These are phyloP conservation scores for Pugionium cornutum DNA, from an alignment of 345 rosid genomes.

Conservation along the genomic window DNA sequence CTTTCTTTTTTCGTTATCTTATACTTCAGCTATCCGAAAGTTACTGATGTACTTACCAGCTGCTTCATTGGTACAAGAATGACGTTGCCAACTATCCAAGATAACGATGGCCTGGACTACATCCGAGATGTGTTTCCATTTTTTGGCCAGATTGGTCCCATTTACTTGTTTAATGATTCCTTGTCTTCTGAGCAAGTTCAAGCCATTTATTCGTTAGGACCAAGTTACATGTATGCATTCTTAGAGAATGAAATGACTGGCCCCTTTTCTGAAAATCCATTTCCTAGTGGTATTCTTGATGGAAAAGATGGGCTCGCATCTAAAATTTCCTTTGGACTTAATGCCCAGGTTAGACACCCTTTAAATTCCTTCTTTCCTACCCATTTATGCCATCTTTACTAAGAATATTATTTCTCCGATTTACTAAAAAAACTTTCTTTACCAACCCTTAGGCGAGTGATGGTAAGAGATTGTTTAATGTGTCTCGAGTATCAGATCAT, in stretches of 20 bases:
- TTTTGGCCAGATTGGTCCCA: slow-evolving; percentile 93
- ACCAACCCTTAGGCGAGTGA: slow-evolving; percentile 77
- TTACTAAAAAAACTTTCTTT: slow-evolving; percentile 8
- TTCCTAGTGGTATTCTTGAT: slow-evolving; percentile 83
- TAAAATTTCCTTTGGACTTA: slow-evolving; percentile 83
- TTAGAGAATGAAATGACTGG: slow-evolving; percentile 69
- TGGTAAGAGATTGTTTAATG: slow-evolving; percentile 84
- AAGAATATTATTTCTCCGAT: slow-evolving; percentile 27
- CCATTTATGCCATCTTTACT: slow-evolving; percentile 12
- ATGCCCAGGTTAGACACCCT: slow-evolving; percentile 76
- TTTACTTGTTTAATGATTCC: slow-evolving; percentile 80
- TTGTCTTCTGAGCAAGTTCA: slow-evolving; percentile 83
- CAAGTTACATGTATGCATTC: slow-evolving; percentile 96
- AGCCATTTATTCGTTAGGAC: slow-evolving; percentile 77
- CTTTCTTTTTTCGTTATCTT: slow-evolving; percentile 30
- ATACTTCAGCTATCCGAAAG: slow-evolving; percentile 83
- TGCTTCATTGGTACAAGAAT: slow-evolving; percentile 76
- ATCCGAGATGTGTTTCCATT: slow-evolving; percentile 59
- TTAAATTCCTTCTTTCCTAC: slow-evolving; percentile 13
- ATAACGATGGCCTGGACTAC: slow-evolving; percentile 50
- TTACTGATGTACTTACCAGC: slow-evolving; percentile 70
- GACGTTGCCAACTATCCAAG: slow-evolving; percentile 56
- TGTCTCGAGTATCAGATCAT: slow-evolving; percentile 65
- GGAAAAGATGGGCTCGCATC: slow-evolving; percentile 91
- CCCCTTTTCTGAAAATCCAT: slow-evolving; percentile 52